phyloP scores from a whole-genome alignment of 2,329 filamentous ascomycete genomes.

The Aphanoascus verrucosus region DNA sequence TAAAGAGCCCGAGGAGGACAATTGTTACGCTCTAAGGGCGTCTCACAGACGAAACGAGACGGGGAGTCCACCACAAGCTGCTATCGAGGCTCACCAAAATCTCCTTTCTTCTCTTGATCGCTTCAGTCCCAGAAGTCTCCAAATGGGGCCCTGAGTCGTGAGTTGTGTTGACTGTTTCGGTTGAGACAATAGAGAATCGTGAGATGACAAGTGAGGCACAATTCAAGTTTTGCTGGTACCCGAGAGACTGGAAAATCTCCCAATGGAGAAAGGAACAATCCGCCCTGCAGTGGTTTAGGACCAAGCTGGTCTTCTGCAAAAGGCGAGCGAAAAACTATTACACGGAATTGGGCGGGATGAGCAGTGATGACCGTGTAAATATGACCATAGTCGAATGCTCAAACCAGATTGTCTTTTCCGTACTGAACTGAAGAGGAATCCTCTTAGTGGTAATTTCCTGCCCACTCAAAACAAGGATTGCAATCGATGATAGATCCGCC shows the following conservation, averaged over 20 bases:
- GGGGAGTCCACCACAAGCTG: background rate
- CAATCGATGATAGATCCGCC: background rate
- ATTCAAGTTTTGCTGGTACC: slow-evolving; percentile 4
- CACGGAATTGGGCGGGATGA: no score
- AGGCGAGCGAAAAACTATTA: background rate
- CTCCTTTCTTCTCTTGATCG: background rate
- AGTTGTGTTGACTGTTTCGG: background rate
- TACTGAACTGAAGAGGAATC: no score
- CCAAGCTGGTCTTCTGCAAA: background rate
- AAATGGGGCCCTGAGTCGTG: background rate
- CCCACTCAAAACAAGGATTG: background rate
- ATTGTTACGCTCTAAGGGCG: background rate
- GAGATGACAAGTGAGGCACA: background rate
- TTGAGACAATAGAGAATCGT: background rate
- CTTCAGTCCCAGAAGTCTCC: background rate
- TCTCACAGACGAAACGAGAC: background rate
- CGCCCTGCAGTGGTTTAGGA: background rate
- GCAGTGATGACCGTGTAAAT: no score
- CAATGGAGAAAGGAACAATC: background rate
- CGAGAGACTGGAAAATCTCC: background rate
- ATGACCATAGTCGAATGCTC: no score
- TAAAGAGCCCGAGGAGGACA: background rate
- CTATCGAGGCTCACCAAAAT: background rate
- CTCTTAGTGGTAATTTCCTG: background rate
- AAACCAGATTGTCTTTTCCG: no score